Evolutionary conservation across 2,329 filamentous ascomycete genomes (phyloP).

Genomic region (Shiraia sp.): DNA sequence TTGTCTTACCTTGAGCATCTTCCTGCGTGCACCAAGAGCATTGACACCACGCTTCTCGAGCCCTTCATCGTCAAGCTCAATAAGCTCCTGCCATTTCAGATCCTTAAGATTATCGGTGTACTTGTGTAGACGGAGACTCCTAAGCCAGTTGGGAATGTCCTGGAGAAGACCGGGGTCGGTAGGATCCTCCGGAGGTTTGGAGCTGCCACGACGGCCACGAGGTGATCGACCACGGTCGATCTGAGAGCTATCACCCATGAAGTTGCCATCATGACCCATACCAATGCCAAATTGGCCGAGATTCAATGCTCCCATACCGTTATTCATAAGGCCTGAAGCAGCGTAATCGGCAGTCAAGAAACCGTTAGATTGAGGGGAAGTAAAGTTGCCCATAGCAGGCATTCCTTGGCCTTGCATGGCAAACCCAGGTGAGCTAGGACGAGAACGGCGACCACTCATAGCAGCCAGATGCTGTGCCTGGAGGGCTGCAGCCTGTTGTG

Average conservation of each 20-base stretch:
- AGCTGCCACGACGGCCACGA: slow-evolving; percentile 87
- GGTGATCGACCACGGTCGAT: slow-evolving; percentile 89
- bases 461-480: slow-evolving; percentile 80
- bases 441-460: slow-evolving; percentile 79
- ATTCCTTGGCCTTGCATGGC: slow-evolving; percentile 69
- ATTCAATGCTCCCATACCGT: slow-evolving; percentile 71
- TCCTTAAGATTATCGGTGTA: slow-evolving; percentile 99
- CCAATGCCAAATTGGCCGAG: slow-evolving; percentile 69
- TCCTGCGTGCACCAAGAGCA: slow-evolving; percentile 88
- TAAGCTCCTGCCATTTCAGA: slow-evolving; percentile 90
- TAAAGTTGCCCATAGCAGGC: slow-evolving; percentile 67
- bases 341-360: slow-evolving; percentile 89
- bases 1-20: slow-evolving; percentile 85
- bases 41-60: slow-evolving; percentile 93
- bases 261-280: slow-evolving; percentile 63
- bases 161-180: slow-evolving; percentile 88
- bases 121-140: slow-evolving; percentile 93
- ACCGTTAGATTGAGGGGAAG: slow-evolving; percentile 90
- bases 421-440: slow-evolving; percentile 86
- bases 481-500: slow-evolving; percentile 55
- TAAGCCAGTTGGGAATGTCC: slow-evolving; percentile 94
- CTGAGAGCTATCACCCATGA: slow-evolving; percentile 77
- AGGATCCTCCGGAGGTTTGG: slow-evolving; percentile 96
- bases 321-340: slow-evolving; percentile 69
- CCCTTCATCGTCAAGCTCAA: slow-evolving; percentile 90